Conservation (phyloP, 257 asterid genomes). For the Nicotiana knightiana region DNA sequence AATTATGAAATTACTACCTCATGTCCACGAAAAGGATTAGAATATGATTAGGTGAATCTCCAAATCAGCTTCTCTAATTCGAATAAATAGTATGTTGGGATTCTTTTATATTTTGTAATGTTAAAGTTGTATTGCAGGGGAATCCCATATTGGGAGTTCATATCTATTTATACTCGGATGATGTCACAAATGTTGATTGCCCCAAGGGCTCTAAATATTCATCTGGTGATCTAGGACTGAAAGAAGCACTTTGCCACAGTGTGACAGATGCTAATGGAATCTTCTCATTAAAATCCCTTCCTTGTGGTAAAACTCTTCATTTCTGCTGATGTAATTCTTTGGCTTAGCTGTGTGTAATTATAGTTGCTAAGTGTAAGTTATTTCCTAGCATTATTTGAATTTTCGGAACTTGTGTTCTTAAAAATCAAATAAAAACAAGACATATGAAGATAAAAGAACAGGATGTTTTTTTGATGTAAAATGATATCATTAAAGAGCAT, state of each 20-base stretch:
- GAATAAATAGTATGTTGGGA: not conserved
- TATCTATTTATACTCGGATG: slow-evolving; percentile 81
- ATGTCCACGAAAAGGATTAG: not conserved
- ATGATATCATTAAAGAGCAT: not conserved
- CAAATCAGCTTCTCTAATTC: not conserved
- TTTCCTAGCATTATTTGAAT: not conserved
- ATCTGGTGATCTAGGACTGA: slow-evolving; percentile 44
- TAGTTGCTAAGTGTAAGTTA: not conserved
- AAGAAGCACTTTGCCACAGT: slow-evolving; percentile 85
- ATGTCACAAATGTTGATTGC: slow-evolving; percentile 65
- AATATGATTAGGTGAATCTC: not conserved
- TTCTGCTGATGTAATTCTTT: not conserved
- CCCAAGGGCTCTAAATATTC: slow-evolving; percentile 70
- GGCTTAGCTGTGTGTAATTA: not conserved
- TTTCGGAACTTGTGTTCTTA: not conserved
- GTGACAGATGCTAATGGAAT: slow-evolving; percentile 88
- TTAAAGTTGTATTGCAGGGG: slow-evolving; percentile 47
- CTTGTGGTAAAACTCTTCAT: slow-evolving; percentile 64
- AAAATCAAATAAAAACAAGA: not conserved
- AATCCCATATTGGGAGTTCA: slow-evolving; percentile 96
- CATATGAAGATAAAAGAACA: not conserved
- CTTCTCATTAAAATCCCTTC: slow-evolving; percentile 68
- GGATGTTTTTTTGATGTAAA: not conserved
- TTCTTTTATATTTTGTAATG: slow-evolving; percentile 5
- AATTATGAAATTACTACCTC: not conserved